Percentiles rank a stretch among this genome's conserved stretches.
phyloP scores from a whole-genome alignment of 2,329 filamentous ascomycete species.

The Colletotrichum karsti region DNA sequence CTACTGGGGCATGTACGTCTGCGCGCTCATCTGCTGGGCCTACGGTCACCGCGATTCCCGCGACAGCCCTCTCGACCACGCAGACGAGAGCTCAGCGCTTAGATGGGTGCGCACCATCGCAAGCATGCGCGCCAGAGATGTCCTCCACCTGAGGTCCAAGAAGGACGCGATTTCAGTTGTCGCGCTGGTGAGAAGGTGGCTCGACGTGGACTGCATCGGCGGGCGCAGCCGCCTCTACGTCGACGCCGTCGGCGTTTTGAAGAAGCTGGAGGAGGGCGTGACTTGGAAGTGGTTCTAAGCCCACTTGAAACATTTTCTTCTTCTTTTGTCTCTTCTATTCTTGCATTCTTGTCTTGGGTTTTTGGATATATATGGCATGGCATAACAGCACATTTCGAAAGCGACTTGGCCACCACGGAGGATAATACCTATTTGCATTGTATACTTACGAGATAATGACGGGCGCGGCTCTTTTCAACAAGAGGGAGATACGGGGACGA shows the following conservation, averaged over 20 bases:
- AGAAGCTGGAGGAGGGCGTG: conserved; percentile 55
- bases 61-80: conserved; percentile 28
- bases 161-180: conserved; percentile 56
- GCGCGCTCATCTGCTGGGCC: conserved; percentile 68
- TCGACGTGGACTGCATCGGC: conserved; percentile 60
- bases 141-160: conserved; percentile 46
- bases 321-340: neutral
- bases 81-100: conserved; percentile 35
- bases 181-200: conserved; percentile 53
- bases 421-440: conserved; percentile 17
- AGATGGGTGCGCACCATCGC: conserved; percentile 52
- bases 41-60: conserved; percentile 48
- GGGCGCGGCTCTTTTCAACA: neutral
- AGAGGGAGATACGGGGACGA: too few relatives aligned
- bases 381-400: conserved; percentile 2
- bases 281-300: conserved; percentile 25
- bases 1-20: conserved; percentile 66
- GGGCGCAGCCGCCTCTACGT: conserved; percentile 58
- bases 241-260: conserved; percentile 62
- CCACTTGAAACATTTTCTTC: neutral
- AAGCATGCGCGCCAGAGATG: conserved; percentile 46
- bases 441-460: conserved; percentile 13
- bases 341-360: neutral
- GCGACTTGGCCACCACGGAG: neutral
- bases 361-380: neutral